Evolutionary conservation across 1,284 basidiomycete species (phyloP).

Genomic region (Exobasidium cylindrosporum): DNA sequence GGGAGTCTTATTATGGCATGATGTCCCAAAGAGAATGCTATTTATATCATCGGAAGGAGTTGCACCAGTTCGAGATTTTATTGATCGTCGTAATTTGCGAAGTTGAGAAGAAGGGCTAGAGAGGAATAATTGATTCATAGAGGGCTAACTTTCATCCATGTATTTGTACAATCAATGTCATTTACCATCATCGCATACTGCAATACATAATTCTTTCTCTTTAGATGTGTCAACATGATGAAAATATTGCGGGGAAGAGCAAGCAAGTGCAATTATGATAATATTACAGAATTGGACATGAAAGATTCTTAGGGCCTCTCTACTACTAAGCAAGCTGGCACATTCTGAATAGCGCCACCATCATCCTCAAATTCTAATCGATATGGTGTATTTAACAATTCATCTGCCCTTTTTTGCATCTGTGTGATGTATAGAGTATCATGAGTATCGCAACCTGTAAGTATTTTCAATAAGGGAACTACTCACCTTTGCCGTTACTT

Average conservation of each 20-base stretch:
- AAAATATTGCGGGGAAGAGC: no score
- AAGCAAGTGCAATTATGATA: no score
- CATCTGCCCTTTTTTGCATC: conserved; percentile 32
- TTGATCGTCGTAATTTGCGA: neutral
- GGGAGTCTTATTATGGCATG: conserved; percentile 75
- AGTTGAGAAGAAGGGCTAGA: neutral
- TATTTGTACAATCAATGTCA: no score
- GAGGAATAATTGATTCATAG: no score
- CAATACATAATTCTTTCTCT: no score
- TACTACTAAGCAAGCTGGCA: conserved; percentile 51
- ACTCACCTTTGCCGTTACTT: conserved; percentile 25
- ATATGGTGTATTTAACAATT: conserved; percentile 47
- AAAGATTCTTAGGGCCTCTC: conserved; percentile 40
- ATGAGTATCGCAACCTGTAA: neutral
- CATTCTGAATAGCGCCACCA: conserved; percentile 43
- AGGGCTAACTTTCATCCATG: no score
- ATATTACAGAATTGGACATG: no score
- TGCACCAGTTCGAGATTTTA: neutral
- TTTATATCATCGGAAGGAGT: conserved; percentile 63
- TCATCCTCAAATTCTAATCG: conserved; percentile 53
- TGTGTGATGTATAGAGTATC: neutral
- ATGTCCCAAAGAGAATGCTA: conserved; percentile 70
- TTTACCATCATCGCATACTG: no score
- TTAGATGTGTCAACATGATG: no score
- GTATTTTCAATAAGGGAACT: neutral